Evolutionary conservation across 495 filamentous ascomycete species (phyloP).

Genomic region (Penicillium lividum): DNA sequence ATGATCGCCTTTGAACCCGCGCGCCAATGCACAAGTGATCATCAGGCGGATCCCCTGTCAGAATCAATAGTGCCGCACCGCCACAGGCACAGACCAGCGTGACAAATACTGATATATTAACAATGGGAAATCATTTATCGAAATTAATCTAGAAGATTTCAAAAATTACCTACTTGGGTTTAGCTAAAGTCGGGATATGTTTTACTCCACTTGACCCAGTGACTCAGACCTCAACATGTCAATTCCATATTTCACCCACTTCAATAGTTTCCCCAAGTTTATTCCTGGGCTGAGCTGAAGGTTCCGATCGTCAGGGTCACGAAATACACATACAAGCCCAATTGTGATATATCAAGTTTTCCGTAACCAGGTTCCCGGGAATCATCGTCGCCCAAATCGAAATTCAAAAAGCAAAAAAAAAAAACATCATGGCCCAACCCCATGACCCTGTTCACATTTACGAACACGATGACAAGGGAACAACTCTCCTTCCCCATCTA

Average conservation of each 20-base stretch:
- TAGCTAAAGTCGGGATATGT: neutral
- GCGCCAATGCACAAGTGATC: constrained; percentile 23
- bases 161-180: neutral
- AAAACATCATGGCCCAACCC: neutral
- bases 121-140: neutral
- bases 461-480: constrained; percentile 34
- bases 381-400: neutral
- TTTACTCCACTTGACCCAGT: neutral
- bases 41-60: constrained; percentile 17
- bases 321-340: neutral
- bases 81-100: constrained; percentile 27
- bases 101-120: constrained; percentile 24
- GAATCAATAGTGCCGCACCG: constrained; percentile 34
- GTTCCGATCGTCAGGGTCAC: constrained; percentile 10
- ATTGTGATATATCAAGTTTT: constrained; percentile 12
- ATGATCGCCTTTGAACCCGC: constrained; percentile 16
- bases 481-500: constrained; percentile 46
- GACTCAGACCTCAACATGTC: constrained; percentile 25
- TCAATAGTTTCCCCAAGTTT: neutral
- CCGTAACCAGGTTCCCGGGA: constrained; percentile 18
- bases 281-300: constrained; percentile 6
- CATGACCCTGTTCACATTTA: constrained; percentile 19
- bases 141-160: constrained; percentile 6
- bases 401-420: neutral
- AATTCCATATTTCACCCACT: constrained; percentile 5